Percentiles rank a stretch among this genome's conserved stretches.
phyloP scores from a whole-genome alignment of 805 yeast genomes.

The Clavispora phyllophila region DNA sequence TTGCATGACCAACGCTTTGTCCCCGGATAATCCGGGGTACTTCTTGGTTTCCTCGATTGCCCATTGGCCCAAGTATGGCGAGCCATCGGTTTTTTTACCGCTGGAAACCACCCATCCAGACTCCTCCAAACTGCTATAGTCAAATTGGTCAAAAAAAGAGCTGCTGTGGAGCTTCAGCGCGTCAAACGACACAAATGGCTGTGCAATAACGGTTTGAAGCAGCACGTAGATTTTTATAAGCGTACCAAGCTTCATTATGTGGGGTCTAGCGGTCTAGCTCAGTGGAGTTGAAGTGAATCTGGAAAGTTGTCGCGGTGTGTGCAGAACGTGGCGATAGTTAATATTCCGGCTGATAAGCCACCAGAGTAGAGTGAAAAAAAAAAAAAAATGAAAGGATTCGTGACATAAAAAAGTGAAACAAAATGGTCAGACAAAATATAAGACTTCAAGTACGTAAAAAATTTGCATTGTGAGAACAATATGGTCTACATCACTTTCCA shows the following conservation, averaged over 20 bases:
- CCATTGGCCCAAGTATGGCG: constrained; percentile 74
- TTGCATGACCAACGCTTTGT: constrained; percentile 72
- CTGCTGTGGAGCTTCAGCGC: constrained; percentile 14
- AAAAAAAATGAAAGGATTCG: too few relatives aligned
- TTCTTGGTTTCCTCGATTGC: constrained; percentile 52
- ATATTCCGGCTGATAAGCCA: not conserved
- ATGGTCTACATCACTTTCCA: not conserved
- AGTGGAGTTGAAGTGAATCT: not conserved
- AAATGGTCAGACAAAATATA: too few relatives aligned
- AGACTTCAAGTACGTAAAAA: too few relatives aligned
- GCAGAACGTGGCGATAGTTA: not conserved
- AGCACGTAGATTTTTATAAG: not conserved
- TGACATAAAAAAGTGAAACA: too few relatives aligned
- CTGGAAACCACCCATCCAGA: constrained; percentile 50
- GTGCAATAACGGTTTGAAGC: not conserved
- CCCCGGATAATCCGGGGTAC: constrained; percentile 57
- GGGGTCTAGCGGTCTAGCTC: not conserved
- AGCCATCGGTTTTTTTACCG: constrained; percentile 45
- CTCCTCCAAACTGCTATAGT: constrained; percentile 15
- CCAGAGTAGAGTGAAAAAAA: too few relatives aligned
- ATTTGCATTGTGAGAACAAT: too few relatives aligned
- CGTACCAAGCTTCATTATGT: not conserved
- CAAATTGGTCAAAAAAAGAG: constrained; percentile 66
- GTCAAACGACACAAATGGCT: not conserved
- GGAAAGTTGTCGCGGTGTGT: not conserved